Evolutionary conservation across 768 basidiomycete species (phyloP), one percentile per base, ranked within the genome.

Genomic region (Lentinula aciculospora): DNA sequence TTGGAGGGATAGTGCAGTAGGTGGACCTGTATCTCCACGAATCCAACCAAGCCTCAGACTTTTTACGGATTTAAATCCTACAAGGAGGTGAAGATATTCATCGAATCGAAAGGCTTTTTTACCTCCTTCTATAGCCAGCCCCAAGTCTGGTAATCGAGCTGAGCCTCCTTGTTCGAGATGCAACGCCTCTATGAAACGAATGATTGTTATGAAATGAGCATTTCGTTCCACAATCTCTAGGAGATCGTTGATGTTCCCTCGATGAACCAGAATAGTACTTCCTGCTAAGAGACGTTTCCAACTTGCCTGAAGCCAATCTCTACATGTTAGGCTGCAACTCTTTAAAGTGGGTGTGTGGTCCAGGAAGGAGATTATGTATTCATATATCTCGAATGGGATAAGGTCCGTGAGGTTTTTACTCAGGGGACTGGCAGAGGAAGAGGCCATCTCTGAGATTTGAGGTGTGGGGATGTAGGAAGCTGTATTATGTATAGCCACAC

Each of bases 161-260:
- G 54, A 56, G 19, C 54, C 54, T 25, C 54, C 54, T 37, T 56
- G 54, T 56, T 56, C 54, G 5, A 56, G 10, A 3, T 27, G n/a
- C 23, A 56, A n/a, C 3, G 23, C 19, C 32, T 32, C 9, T 19
- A 56, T n/a, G 40, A 56, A 46, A 42, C 40, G 54, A 25, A 56
- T 56, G 27, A 56, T 56, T 17, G 54, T 56, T 1, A 45, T 1
- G 15, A 21, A 31, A n/a, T 56, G 40, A n/a, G 10, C 13, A 31
- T 46, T 6, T 29, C 54, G 54, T n/a, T 56, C 31, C 36, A 56
- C 27, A 15, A 56, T 44, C 5, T 44, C 54, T 13, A 56, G 23
- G 27, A 56, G 23, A 8, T 28, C 27, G 21, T 56, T 8, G 44
- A 46, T 32, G 15, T 56, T 56, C 10, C 21, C 42, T 10, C 54